Base-by-base conservation (phyloP, 2,329 filamentous ascomycete species). In the Aspergillus ustus region DNA sequence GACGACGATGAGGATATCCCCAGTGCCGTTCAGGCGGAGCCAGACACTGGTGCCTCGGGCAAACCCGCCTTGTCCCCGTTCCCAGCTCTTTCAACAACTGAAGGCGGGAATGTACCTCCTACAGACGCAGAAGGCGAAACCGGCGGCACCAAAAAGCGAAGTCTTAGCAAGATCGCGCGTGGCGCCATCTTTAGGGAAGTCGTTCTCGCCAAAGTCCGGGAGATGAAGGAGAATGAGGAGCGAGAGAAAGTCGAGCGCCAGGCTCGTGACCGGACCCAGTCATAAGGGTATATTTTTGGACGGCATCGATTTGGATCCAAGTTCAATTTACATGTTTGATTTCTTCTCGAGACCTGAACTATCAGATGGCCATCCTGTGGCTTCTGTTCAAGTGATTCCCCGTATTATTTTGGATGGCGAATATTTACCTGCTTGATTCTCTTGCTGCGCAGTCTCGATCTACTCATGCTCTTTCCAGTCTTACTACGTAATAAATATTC, bases 121-220 rank as follows among this genome's bases (percentile, higher is more conserved):
- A 11, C 67, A 29, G 57, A 57, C 2, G 64, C 67, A 4, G 69
- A 67, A 45, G 67, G 65, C 13, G 66, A 74, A 37, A 63, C 73
- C 15, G 58, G 57, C 6, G 54, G 63, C 48, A 77, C 74, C 29
- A 85, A 85, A 74, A 82, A 79, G 68, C 74, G 81, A 49, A 83
- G 83, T 66, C 73, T 89, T 64, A 83, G 83, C 71, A 85, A 83
- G 64, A 75, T 85, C 65, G 87, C 87, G 37, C 87, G 86, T 69
- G 84, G 84, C 52, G 85, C 92, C 64, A 96, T 98, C 71, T 97
- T 98, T 87, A 87, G 91, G 70, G 94, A 97, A 77, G 91, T 98
- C 13, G 94, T 97, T 15, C 82, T 97, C 61, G 94, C 93, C 67
- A 98, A 97, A 82, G 92, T 97, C 50, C 87, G 90, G 63, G 93